A percentile compares a stretch with the other conserved stretches of the same genome.
These are phyloP conservation scores for Daedaleopsis nitida DNA, from an alignment of 768 basidiomycete species.

Conservation along the genomic window DNA sequence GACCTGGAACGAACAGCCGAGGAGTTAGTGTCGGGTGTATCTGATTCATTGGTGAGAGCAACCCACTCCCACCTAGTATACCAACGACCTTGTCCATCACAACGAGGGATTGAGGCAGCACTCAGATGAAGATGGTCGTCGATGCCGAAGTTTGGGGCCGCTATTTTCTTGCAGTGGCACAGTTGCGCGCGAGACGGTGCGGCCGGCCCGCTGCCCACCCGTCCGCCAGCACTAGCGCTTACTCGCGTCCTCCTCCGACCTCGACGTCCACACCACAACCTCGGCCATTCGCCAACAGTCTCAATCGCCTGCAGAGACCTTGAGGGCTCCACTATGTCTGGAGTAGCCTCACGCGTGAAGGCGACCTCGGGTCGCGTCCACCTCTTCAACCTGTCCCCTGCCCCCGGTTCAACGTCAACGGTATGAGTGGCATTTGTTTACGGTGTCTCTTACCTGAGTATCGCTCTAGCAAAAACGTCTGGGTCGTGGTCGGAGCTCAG, in stretches of 20 bases:
- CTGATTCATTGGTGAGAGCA: background rate
- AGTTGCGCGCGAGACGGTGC: too few species aligned
- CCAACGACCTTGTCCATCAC: conserved; percentile 35
- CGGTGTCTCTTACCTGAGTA: background rate
- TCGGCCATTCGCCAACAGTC: background rate
- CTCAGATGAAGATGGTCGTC: too few species aligned
- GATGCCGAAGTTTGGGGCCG: too few species aligned
- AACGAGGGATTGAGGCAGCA: too few species aligned
- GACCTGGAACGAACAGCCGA: background rate
- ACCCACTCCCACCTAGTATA: conserved; percentile 42
- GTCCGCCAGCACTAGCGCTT: too few species aligned
- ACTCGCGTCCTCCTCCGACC: too few species aligned
- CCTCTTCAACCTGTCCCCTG: conserved; percentile 76
- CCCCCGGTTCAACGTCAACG: conserved; percentile 66
- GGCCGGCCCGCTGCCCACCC: too few species aligned
- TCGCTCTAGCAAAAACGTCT: conserved; percentile 82
- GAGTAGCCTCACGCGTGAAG: conserved; percentile 34
- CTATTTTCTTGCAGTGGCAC: too few species aligned
- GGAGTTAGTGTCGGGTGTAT: background rate
- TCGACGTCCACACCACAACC: too few species aligned
- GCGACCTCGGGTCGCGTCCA: conserved; percentile 47
- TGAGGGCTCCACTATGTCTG: conserved; percentile 32
- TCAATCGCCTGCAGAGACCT: background rate
- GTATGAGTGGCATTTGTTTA: conserved; percentile 37
- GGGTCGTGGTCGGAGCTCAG: conserved; percentile 91